A percentile compares a stretch with the other conserved stretches of the same genome.
Evolutionary conservation across 192 early-diverging fungal genomes (phyloP).

Genomic region (Gaertneriomyces semiglobifer): DNA sequence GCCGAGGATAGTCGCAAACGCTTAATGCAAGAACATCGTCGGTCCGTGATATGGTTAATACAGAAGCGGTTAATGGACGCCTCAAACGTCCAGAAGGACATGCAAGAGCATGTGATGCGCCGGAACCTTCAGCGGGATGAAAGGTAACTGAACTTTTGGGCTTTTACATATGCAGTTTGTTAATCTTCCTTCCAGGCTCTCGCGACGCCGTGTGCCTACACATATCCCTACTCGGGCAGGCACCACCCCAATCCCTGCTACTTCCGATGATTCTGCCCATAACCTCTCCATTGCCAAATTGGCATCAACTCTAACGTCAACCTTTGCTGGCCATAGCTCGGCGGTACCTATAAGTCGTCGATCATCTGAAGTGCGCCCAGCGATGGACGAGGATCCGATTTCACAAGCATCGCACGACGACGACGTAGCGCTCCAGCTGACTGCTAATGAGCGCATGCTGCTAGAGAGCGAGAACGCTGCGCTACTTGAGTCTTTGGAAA

Average conservation of each 20-base stretch:
- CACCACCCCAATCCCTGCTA: not conserved
- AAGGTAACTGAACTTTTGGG: conserved; percentile 5
- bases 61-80: conserved; percentile 35
- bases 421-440: conserved; percentile 20
- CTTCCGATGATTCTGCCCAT: conserved; percentile 1
- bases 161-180: not conserved
- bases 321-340: not conserved
- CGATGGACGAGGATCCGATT: not conserved
- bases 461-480: conserved; percentile 41
- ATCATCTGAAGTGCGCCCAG: not conserved
- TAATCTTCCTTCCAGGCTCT: too few species aligned
- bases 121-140: conserved; percentile 16
- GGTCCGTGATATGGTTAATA: conserved; percentile 36
- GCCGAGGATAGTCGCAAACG: conserved; percentile 11
- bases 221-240: too few species aligned
- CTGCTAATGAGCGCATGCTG: conserved; percentile 27
- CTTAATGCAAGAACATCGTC: conserved; percentile 33
- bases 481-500: conserved; percentile 35
- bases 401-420: conserved; percentile 25
- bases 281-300: conserved; percentile 1
- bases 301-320: not conserved
- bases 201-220: too few species aligned
- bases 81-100: conserved; percentile 27
- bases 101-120: conserved; percentile 36
- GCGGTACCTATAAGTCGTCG: not conserved